Conservation (phyloP, 805 yeast genomes). For the Teunomyces barrocoloradensis region DNA sequence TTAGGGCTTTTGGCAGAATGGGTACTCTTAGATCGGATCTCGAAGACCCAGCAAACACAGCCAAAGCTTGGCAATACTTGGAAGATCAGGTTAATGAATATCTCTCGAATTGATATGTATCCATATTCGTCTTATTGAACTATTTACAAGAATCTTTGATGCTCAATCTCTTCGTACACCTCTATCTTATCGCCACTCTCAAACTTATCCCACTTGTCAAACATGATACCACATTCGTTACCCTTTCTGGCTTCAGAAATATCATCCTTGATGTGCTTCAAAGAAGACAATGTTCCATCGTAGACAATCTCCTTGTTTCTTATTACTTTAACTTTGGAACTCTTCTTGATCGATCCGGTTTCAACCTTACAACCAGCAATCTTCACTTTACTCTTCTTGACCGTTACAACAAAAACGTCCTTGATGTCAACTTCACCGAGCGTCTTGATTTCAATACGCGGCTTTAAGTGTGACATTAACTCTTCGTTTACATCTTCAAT, state of each 20-base stretch:
- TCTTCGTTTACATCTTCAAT: conserved; percentile 77
- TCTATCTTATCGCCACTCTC: conserved; percentile 75
- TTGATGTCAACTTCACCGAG: conserved; percentile 66
- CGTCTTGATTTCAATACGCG: conserved; percentile 63
- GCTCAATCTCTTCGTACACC: conserved; percentile 61
- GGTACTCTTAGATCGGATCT: conserved; percentile 36
- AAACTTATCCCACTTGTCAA: conserved; percentile 65
- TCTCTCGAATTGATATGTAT: neutral
- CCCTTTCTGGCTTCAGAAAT: conserved; percentile 78
- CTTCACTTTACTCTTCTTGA: conserved; percentile 52
- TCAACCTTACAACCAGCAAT: conserved; percentile 88
- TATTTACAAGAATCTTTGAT: conserved; percentile 57
- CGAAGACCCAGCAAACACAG: conserved; percentile 28
- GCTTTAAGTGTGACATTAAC: conserved; percentile 58
- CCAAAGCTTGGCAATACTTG: conserved; percentile 32
- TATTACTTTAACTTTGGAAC: conserved; percentile 55
- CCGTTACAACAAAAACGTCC: conserved; percentile 67
- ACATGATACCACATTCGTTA: conserved; percentile 83
- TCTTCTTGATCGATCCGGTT: conserved; percentile 63
- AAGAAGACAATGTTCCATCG: conserved; percentile 63
- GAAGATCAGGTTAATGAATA: conserved; percentile 18
- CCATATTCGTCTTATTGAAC: neutral
- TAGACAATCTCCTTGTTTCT: conserved; percentile 48
- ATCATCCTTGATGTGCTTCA: conserved; percentile 82
- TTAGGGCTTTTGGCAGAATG: conserved; percentile 36